A percentile compares a stretch with the other conserved stretches of the same genome.
Conservation (phyloP, 2,329 filamentous ascomycete genomes). For the Beauveria sp. region DNA sequence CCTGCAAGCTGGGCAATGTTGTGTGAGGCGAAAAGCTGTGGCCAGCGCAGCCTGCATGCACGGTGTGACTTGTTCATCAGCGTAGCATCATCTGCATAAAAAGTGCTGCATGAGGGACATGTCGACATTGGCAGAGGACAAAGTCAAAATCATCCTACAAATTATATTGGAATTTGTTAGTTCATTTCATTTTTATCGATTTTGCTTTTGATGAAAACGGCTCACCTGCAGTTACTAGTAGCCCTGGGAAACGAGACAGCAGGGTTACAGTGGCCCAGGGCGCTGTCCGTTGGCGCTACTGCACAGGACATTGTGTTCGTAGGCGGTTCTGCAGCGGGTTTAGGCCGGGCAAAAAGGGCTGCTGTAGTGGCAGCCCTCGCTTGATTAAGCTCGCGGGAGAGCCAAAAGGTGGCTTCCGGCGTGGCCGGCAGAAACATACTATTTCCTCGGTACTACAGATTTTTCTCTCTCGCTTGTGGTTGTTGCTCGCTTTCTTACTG, state of each 20-base stretch:
- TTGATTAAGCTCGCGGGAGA: background rate
- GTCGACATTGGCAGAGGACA: background rate
- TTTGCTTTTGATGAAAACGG: background rate
- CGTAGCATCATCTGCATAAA: background rate
- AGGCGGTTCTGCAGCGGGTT: conserved; percentile 3
- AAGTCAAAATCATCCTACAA: background rate
- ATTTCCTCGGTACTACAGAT: no score
- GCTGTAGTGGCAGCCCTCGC: background rate
- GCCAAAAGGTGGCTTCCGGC: background rate
- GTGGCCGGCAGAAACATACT: background rate
- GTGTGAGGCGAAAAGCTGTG: background rate
- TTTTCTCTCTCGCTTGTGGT: no score
- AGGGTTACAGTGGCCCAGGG: background rate
- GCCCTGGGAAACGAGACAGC: background rate
- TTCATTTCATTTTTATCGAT: background rate
- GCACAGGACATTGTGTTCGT: background rate
- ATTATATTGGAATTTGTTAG: background rate
- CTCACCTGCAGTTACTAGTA: background rate
- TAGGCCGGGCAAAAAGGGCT: background rate
- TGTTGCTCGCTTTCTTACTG: no score
- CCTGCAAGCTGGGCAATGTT: background rate
- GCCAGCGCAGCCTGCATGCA: background rate
- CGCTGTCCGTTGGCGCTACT: background rate
- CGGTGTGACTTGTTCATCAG: background rate
- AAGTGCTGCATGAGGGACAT: background rate